Conservation (phyloP, 371 early-diverging fungal species). For the Capillidium heterosporum region DNA sequence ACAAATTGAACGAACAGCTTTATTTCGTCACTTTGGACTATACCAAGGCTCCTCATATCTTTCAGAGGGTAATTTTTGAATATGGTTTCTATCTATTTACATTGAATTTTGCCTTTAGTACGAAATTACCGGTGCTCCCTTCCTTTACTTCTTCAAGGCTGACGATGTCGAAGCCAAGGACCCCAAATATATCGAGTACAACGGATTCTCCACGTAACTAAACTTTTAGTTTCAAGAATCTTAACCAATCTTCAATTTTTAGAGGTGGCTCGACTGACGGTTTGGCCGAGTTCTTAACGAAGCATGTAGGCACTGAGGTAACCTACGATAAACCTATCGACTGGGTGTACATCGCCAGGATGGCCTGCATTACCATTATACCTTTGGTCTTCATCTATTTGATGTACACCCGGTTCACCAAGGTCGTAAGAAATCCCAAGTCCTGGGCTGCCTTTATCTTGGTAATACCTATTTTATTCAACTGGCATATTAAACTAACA, state of each 20-base stretch:
- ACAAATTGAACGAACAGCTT: not conserved
- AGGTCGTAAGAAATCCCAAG: not conserved
- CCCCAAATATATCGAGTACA: not conserved
- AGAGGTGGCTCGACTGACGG: not conserved
- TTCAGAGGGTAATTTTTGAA: constrained; percentile 1
- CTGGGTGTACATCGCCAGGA: not conserved
- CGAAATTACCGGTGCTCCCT: not conserved
- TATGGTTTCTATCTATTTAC: no score
- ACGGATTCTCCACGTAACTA: not conserved
- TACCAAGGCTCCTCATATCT: not conserved
- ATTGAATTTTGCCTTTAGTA: not conserved
- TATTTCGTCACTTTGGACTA: not conserved
- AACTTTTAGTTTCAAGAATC: not conserved
- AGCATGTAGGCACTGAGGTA: not conserved
- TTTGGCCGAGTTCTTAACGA: not conserved
- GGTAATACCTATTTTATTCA: not conserved
- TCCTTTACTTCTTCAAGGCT: not conserved
- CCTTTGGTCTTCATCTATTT: not conserved
- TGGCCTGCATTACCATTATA: not conserved
- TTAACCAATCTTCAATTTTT: not conserved
- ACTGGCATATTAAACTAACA: not conserved
- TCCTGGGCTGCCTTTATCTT: not conserved
- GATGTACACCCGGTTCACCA: not conserved
- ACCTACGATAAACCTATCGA: not conserved
- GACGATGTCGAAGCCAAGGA: not conserved